These are phyloP conservation scores for Suillus bovinus DNA, from an alignment of 768 basidiomycete genomes.

Conservation along the genomic window DNA sequence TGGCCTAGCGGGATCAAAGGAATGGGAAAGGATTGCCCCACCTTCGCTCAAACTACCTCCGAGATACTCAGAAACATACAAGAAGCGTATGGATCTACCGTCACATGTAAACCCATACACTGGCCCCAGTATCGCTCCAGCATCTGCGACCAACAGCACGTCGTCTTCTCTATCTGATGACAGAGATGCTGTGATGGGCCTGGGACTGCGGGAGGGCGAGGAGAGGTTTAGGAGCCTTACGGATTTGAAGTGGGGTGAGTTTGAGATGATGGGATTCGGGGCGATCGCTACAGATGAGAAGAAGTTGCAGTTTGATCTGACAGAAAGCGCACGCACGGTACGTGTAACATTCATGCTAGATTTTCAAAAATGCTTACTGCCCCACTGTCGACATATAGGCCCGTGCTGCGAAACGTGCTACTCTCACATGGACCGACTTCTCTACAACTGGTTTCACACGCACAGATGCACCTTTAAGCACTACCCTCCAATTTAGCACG, in stretches of 20 bases:
- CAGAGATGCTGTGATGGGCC: conserved; percentile 32
- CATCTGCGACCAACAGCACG: conserved; percentile 47
- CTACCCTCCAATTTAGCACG: conserved; percentile 78
- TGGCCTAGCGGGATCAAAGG: conserved; percentile 59
- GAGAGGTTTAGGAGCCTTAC: conserved; percentile 80
- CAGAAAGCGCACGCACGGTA: conserved; percentile 78
- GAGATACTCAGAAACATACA: conserved; percentile 72
- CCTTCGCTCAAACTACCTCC: conserved; percentile 59
- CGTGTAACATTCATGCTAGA: conserved; percentile 16
- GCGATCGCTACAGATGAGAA: conserved; percentile 50
- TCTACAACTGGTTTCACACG: conserved; percentile 81
- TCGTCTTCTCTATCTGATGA: conserved; percentile 34
- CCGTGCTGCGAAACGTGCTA: conserved; percentile 71
- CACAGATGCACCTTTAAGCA: conserved; percentile 69
- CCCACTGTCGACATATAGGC: conserved; percentile 40
- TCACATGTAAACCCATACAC: conserved; percentile 55
- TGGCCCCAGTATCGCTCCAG: conserved; percentile 28
- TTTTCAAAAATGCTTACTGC: conserved; percentile 13
- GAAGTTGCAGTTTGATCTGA: conserved; percentile 91
- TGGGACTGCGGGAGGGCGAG: conserved; percentile 47
- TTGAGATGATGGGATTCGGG: conserved; percentile 82
- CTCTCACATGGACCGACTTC: conserved; percentile 91
- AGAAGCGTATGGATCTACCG: conserved; percentile 75
- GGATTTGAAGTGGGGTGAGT: conserved; percentile 90
- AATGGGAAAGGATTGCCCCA: conserved; percentile 77